Evolutionary conservation across 768 basidiomycete genomes (phyloP).

Genomic region (Lactifluus subvellereus): DNA sequence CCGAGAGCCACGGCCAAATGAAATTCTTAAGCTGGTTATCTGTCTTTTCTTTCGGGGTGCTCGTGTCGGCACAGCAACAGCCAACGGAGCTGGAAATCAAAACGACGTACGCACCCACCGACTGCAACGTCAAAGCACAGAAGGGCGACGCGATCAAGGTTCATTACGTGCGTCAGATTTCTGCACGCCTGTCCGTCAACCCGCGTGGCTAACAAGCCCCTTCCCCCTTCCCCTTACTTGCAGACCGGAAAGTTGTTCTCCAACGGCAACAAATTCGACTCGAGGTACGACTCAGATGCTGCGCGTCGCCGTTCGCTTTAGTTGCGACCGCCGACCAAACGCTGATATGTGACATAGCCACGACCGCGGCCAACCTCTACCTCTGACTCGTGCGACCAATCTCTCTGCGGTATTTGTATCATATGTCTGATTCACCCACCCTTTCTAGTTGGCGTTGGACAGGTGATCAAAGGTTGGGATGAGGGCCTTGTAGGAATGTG

Average conservation of each 20-base stretch:
- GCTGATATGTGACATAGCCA: slow-evolving; percentile 35
- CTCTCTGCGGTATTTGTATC: neutral
- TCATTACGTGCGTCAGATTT: slow-evolving; percentile 59
- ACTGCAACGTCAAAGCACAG: slow-evolving; percentile 48
- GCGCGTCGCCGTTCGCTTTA: neutral
- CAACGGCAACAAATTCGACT: slow-evolving; percentile 84
- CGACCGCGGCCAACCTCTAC: slow-evolving; percentile 70
- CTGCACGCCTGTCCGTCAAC: slow-evolving; percentile 13
- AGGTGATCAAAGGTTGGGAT: slow-evolving; percentile 86
- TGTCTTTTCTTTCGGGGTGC: slow-evolving; percentile 41
- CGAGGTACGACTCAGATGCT: slow-evolving; percentile 46
- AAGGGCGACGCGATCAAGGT: slow-evolving; percentile 63
- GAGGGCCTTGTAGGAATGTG: slow-evolving; percentile 82
- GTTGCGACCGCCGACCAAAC: neutral
- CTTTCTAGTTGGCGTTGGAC: slow-evolving; percentile 61
- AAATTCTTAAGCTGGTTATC: slow-evolving; percentile 46
- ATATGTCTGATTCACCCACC: neutral
- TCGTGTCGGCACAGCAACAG: slow-evolving; percentile 40
- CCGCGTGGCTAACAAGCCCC: neutral
- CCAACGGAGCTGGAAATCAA: slow-evolving; percentile 58
- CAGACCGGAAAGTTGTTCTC: slow-evolving; percentile 78
- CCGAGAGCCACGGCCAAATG: slow-evolving; percentile 33
- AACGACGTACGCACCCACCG: slow-evolving; percentile 51
- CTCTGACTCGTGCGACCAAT: slow-evolving; percentile 62
- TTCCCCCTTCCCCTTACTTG: slow-evolving; percentile 3